Percentiles rank a stretch among this genome's conserved stretches.
Evolutionary conservation across 2,329 filamentous ascomycete genomes (phyloP).

Genomic region (Botrytis medusae): DNA sequence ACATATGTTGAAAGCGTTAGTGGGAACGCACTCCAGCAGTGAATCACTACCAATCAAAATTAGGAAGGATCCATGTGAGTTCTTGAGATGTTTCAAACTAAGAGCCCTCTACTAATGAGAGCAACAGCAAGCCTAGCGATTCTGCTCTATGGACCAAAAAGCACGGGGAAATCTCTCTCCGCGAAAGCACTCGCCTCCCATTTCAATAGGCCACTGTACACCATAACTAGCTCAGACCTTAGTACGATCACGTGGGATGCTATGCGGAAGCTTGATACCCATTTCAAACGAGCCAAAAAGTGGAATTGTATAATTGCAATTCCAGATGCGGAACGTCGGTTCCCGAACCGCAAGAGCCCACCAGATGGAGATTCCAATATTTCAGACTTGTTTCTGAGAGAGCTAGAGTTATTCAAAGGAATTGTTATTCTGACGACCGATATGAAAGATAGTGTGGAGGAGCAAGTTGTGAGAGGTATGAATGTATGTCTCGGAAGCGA

Average conservation of each 20-base stretch:
- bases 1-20: conserved; percentile 1
- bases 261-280: background rate
- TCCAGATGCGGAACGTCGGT: background rate
- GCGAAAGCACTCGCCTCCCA: background rate
- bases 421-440: background rate
- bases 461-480: background rate
- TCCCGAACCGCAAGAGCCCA: background rate
- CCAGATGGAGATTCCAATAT: background rate
- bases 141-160: conserved; percentile 1
- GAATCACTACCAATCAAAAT: accelerated
- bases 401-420: background rate
- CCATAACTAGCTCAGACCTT: background rate
- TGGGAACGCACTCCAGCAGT: background rate
- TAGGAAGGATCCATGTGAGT: background rate
- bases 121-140: background rate
- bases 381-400: background rate
- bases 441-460: background rate
- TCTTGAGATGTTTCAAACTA: accelerated
- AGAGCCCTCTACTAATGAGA: background rate
- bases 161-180: background rate
- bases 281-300: conserved; percentile 3
- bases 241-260: background rate
- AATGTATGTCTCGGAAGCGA: background rate
- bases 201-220: conserved; percentile 7
- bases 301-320: conserved; percentile 14